Percentiles rank a stretch among this genome's conserved stretches.
phyloP scores from a whole-genome alignment of 768 basidiomycete genomes.

The Phaffia tasmanica region DNA sequence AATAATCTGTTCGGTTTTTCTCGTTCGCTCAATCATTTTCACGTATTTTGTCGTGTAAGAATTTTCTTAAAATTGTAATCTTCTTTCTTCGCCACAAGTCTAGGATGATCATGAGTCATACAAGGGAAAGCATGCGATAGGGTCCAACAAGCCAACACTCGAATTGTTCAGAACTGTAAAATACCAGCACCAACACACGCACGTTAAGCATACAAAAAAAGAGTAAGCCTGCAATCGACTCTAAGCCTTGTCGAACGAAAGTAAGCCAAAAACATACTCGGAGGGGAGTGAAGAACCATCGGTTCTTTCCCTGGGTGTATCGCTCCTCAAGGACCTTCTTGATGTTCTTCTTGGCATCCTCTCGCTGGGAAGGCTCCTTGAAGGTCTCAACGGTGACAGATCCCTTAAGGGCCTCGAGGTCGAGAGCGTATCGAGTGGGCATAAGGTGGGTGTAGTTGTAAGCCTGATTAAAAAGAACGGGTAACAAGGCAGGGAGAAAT shows the following conservation, averaged over 20 bases:
- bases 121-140: too few relatives aligned
- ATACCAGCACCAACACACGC: too few relatives aligned
- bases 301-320: slow-evolving; percentile 83
- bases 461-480: slow-evolving; percentile 44
- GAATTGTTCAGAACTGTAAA: too few relatives aligned
- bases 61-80: too few relatives aligned
- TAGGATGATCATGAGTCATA: too few relatives aligned
- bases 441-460: slow-evolving; percentile 99
- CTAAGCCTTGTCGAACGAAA: neutral
- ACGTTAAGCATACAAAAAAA: too few relatives aligned
- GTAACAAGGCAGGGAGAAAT: neutral
- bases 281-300: slow-evolving; percentile 88
- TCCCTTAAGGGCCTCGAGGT: slow-evolving; percentile 89
- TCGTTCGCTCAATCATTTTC: too few relatives aligned
- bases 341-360: slow-evolving; percentile 87
- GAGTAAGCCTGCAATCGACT: too few relatives aligned
- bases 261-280: slow-evolving; percentile 1
- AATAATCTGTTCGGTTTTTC: too few relatives aligned
- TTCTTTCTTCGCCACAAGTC: too few relatives aligned
- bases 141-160: too few relatives aligned
- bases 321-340: slow-evolving; percentile 96
- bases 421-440: slow-evolving; percentile 97
- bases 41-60: too few relatives aligned
- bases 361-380: slow-evolving; percentile 90
- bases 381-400: slow-evolving; percentile 75